Percentiles rank a stretch among this genome's conserved stretches.
Conservation (phyloP, 202 grass and related monocot species). For the Digitaria exilis region DNA sequence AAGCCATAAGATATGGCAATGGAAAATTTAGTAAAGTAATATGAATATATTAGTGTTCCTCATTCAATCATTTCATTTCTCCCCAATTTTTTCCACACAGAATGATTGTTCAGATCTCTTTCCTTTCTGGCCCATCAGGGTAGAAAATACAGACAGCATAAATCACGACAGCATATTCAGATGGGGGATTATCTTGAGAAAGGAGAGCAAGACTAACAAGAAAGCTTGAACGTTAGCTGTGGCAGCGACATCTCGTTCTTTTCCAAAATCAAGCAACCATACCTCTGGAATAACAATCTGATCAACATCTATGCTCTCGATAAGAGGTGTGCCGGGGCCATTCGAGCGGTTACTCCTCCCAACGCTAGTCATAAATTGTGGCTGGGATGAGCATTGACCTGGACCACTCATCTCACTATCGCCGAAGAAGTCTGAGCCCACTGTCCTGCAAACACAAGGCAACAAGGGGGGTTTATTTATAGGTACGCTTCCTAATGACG, state of each 20-base stretch:
- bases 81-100: neutral
- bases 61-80: neutral
- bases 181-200: slow-evolving; percentile 19
- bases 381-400: slow-evolving; percentile 50
- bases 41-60: neutral
- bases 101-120: slow-evolving; percentile 1
- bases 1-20: neutral
- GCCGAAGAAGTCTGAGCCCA: slow-evolving; percentile 16
- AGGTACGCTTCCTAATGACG: slow-evolving; percentile 34
- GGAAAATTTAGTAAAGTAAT: neutral
- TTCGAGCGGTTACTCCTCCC: slow-evolving; percentile 41
- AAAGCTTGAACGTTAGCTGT: neutral
- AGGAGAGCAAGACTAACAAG: neutral
- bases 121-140: neutral
- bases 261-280: slow-evolving; percentile 25
- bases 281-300: slow-evolving; percentile 94
- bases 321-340: slow-evolving; percentile 70
- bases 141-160: slow-evolving; percentile 5
- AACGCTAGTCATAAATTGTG: slow-evolving; percentile 71
- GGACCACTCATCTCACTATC: slow-evolving; percentile 41
- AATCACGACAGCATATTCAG: neutral
- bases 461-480: slow-evolving; percentile 38
- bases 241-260: neutral
- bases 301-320: slow-evolving; percentile 79
- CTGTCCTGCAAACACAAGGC: slow-evolving; percentile 33